Evolutionary conservation across 352 stramenopile species (phyloP), one percentile per base, ranked within the genome.

Genomic region (Phytophthora ohioensis): DNA sequence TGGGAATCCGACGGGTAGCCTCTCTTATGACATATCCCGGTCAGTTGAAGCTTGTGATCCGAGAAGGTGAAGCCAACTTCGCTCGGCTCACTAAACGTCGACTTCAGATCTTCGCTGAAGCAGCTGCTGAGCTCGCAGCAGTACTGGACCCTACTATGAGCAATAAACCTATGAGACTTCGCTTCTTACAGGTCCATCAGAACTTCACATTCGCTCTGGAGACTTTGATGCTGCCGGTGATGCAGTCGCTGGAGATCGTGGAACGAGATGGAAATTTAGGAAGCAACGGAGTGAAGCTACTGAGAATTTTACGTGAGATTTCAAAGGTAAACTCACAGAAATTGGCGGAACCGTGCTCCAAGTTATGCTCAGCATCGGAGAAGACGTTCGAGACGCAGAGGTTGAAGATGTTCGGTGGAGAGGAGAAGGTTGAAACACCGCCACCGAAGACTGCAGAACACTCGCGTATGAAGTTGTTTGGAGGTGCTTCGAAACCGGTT

Each of bases 11-110:
- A 47, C 75, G 79, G 3, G 63, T 94, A 13, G 76, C 83, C 30
- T 84, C 81, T 21, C 69, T 91, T 36, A 76, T 94, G 60, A 80
- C 81, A 38, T 96, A 85, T 52, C 89, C 89, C 0, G 89, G 89
- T 2, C 89, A 96, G 39, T 66, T 96, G 30, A 69, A 76, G 30
- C 71, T 96, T 35, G 87, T 96, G 36, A 89, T 91, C 45, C 81
- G 89, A 52, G 89, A 96, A 57, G 87, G 87, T 0, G 89, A 96
- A 65, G 76, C 76, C 64, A 94, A 81, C 49, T 96, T 94, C 31
- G 83, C 86, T 47, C 76, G 85, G 7, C 71, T 95, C 46, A 87
- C 78, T 4, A 91, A 91, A 69, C 83, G 84, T 5, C 82, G 87
- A 7, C 63, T 96, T 5, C 79, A 85, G 21, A 87, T 94, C 69